Evolutionary conservation across 1,139 yeast species (phyloP).

Genomic region (Sugiyamaella sp.): DNA sequence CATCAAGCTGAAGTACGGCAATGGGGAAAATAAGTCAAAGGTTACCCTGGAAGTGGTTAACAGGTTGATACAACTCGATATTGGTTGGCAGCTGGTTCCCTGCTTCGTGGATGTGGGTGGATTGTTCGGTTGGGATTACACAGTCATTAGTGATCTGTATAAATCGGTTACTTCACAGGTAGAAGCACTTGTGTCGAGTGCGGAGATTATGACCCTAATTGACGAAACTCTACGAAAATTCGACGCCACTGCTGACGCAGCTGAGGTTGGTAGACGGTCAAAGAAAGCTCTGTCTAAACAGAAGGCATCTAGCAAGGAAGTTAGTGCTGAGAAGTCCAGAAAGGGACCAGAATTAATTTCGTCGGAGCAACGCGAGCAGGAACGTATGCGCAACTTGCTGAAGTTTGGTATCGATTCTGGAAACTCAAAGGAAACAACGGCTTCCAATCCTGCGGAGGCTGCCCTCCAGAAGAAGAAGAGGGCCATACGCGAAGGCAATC

Average conservation of each 20-base stretch:
- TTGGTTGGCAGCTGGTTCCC: conserved; percentile 63
- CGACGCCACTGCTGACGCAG: conserved; percentile 32
- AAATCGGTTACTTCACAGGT: conserved; percentile 53
- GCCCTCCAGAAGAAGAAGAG: conserved; percentile 32
- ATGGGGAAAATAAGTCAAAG: conserved; percentile 15
- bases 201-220: conserved; percentile 58
- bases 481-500: conserved; percentile 41
- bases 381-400: conserved; percentile 22
- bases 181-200: conserved; percentile 52
- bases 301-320: conserved; percentile 5
- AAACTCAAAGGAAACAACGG: background rate
- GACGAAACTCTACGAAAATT: conserved; percentile 51
- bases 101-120: conserved; percentile 76
- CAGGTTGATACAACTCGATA: conserved; percentile 48
- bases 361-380: conserved; percentile 33
- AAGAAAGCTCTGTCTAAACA: conserved; percentile 18
- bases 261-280: conserved; percentile 26
- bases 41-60: conserved; percentile 48
- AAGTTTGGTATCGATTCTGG: conserved; percentile 19
- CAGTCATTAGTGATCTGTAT: conserved; percentile 48
- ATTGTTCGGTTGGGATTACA: conserved; percentile 60
- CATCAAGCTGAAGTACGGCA: conserved; percentile 27
- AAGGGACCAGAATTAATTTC: conserved; percentile 22
- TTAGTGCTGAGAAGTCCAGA: conserved; percentile 8
- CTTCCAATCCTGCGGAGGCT: conserved; percentile 4